Conservation (phyloP, 306 rosid species). For the Corylus americana region DNA sequence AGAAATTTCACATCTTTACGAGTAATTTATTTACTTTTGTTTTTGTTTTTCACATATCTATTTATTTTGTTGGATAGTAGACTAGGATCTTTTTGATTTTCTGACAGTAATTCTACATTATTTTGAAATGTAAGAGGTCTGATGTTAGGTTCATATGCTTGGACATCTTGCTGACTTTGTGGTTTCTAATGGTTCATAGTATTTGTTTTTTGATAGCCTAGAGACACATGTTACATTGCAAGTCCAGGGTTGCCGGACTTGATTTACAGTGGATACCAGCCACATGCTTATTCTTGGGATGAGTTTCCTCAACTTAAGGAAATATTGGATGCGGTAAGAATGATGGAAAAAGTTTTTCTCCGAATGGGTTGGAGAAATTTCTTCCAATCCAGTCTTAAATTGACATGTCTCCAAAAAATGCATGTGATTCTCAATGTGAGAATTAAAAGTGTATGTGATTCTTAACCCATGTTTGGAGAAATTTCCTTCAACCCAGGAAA, state of each 20-base stretch:
- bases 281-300: constrained; percentile 83
- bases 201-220: constrained; percentile 58
- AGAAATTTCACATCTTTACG: too few relatives aligned
- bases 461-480: too few relatives aligned
- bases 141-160: not conserved
- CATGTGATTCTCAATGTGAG: not conserved
- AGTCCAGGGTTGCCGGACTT: constrained; percentile 69
- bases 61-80: too few relatives aligned
- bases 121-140: not conserved
- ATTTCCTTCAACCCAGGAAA: too few relatives aligned
- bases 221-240: constrained; percentile 92
- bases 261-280: constrained; percentile 83
- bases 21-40: too few relatives aligned
- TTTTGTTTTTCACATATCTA: too few relatives aligned
- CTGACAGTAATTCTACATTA: too few relatives aligned
- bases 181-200: constrained; percentile 1
- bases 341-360: not conserved
- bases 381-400: too few relatives aligned
- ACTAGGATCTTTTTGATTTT: too few relatives aligned
- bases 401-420: not conserved
- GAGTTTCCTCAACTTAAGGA: constrained; percentile 74
- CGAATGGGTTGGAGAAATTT: too few relatives aligned
- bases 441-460: not conserved
- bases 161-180: too few relatives aligned
- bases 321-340: constrained; percentile 72